phyloP scores from a whole-genome alignment of 495 filamentous ascomycete species.

The Cercophora scortea region DNA sequence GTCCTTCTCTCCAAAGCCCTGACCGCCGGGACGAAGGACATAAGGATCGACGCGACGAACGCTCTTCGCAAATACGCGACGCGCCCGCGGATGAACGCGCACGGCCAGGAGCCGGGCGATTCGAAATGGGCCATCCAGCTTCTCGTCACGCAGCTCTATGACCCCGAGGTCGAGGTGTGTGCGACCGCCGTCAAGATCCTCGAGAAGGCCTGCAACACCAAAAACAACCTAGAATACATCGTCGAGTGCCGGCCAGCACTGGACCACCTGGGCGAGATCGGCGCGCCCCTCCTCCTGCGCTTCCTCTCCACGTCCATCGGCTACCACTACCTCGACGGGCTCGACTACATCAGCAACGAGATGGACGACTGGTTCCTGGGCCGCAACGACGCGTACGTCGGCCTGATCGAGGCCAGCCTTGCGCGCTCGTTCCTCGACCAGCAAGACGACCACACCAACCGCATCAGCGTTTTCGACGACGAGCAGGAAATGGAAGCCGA shows the following conservation, averaged over 20 bases:
- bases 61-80: conserved; percentile 76
- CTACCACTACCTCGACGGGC: conserved; percentile 92
- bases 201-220: conserved; percentile 92
- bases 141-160: conserved; percentile 94
- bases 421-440: conserved; percentile 71
- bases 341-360: conserved; percentile 97
- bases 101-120: conserved; percentile 34
- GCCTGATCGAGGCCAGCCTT: conserved; percentile 91
- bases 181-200: conserved; percentile 93
- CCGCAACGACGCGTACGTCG: conserved; percentile 89
- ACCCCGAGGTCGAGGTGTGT: conserved; percentile 93
- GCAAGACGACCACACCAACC: conserved; percentile 32
- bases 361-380: conserved; percentile 99
- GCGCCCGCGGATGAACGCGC: conserved; percentile 26
- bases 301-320: conserved; percentile 93
- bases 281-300: conserved; percentile 82
- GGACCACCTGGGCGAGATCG: conserved; percentile 94
- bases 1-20: conserved; percentile 90
- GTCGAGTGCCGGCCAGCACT: conserved; percentile 93
- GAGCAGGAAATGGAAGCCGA: conserved; percentile 43
- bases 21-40: conserved; percentile 83
- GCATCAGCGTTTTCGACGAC: conserved; percentile 47
- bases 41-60: conserved; percentile 79
- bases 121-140: conserved; percentile 93
- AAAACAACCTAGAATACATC: conserved; percentile 83